A percentile compares a stretch with the other conserved stretches of the same genome.
These are phyloP conservation scores for Macrophomina phaseolina DNA, from an alignment of 2,329 filamentous ascomycete species.

Conservation along the genomic window DNA sequence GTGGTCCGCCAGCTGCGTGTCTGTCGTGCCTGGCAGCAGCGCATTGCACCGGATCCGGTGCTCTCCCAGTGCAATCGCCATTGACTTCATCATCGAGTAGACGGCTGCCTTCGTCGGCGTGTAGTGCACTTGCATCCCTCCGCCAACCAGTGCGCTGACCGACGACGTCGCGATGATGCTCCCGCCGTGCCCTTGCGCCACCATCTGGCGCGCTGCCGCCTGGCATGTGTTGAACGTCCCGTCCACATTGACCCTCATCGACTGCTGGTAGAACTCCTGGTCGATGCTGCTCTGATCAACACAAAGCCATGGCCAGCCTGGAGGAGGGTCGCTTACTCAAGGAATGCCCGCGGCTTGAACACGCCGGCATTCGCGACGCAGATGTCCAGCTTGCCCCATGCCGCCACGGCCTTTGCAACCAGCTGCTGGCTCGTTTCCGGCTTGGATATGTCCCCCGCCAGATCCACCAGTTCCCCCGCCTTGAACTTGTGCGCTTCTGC, in stretches of 20 bases:
- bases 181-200: neutral
- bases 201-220: constrained; percentile 13
- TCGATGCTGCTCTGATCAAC: neutral
- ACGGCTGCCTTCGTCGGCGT: constrained; percentile 10
- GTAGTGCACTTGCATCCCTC: neutral
- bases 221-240: neutral
- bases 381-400: constrained; percentile 1
- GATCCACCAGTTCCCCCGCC: neutral
- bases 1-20: constrained; percentile 7
- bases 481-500: neutral
- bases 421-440: neutral
- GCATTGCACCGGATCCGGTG: constrained; percentile 2
- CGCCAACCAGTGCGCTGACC: constrained; percentile 2
- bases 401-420: neutral
- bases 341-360: neutral
- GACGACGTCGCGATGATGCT: constrained; percentile 9
- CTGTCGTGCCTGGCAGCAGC: neutral
- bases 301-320: neutral
- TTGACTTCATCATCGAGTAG: neutral
- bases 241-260: neutral
- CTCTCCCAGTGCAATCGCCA: neutral
- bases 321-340: neutral
- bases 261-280: neutral
- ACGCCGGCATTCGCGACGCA: constrained; percentile 3
- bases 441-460: neutral